Conservation (phyloP, 2,329 filamentous ascomycete genomes). For the Colletotrichum sp. region DNA sequence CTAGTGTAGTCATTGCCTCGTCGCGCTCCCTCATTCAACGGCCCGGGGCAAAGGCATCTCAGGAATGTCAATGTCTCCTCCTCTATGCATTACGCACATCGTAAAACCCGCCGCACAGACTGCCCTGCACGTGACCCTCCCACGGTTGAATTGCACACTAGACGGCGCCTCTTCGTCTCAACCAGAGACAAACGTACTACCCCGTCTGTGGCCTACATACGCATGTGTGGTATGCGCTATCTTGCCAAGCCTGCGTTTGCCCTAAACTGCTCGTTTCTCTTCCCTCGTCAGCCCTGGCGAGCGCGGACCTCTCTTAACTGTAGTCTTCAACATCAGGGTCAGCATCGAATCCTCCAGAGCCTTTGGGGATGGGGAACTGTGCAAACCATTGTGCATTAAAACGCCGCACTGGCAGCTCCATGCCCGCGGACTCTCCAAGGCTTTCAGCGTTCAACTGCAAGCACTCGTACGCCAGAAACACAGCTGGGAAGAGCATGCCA, state of each 20-base stretch:
- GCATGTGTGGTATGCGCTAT: background rate
- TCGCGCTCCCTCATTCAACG: background rate
- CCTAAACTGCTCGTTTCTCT: background rate
- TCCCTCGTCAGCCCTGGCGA: background rate
- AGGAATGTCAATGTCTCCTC: background rate
- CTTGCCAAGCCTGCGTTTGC: background rate
- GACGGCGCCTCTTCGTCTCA: background rate
- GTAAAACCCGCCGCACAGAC: background rate
- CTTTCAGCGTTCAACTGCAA: background rate
- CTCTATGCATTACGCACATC: background rate
- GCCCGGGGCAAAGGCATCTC: background rate
- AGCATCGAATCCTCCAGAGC: background rate
- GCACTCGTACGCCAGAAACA: background rate
- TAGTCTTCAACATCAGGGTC: background rate
- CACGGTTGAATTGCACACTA: background rate
- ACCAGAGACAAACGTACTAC: background rate
- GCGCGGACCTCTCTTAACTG: background rate
- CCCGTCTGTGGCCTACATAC: background rate
- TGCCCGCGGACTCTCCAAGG: background rate
- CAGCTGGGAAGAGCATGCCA: conserved; percentile 5
- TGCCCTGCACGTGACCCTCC: background rate
- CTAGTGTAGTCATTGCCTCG: background rate
- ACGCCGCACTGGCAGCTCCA: background rate
- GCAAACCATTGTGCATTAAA: background rate
- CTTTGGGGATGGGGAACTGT: background rate